Percentiles rank a stretch among this genome's conserved stretches.
Conservation (phyloP, 495 filamentous ascomycete species). For the Aspergillus kassunensis region DNA sequence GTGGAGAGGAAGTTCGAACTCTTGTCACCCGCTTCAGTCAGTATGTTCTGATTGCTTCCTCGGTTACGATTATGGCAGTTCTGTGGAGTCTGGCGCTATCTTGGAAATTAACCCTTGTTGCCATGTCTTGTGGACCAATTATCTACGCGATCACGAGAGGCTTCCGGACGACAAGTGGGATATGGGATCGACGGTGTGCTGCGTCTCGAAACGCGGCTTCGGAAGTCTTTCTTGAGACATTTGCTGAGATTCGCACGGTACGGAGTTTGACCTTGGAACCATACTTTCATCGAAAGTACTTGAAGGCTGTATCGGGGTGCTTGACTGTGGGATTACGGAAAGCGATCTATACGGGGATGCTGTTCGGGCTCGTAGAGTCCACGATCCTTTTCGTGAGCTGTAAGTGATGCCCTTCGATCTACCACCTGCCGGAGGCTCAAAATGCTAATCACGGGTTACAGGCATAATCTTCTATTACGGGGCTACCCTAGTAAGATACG, state of each 20-base stretch:
- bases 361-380: constrained; percentile 74
- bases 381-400: constrained; percentile 65
- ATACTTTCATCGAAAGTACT: constrained; percentile 68
- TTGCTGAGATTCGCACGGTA: constrained; percentile 79
- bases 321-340: constrained; percentile 29
- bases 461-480: constrained; percentile 86
- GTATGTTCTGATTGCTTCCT: constrained; percentile 56
- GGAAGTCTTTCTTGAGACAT: constrained; percentile 69
- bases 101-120: constrained; percentile 82
- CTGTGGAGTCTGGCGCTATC: constrained; percentile 69
- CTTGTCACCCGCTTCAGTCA: constrained; percentile 74
- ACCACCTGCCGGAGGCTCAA: not conserved
- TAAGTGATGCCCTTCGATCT: constrained; percentile 21
- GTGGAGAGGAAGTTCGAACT: constrained; percentile 84
- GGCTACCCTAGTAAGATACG: constrained; percentile 52
- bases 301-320: constrained; percentile 36
- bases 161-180: constrained; percentile 57
- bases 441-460: constrained; percentile 12
- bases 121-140: constrained; percentile 62
- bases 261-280: constrained; percentile 70
- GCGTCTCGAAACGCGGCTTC: constrained; percentile 51
- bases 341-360: constrained; percentile 59
- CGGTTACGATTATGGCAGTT: constrained; percentile 63
- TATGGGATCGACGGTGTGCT: constrained; percentile 69
- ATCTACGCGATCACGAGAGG: constrained; percentile 61